phyloP scores from a whole-genome alignment of 805 yeast genomes.

The Yamadazyma sp. region DNA sequence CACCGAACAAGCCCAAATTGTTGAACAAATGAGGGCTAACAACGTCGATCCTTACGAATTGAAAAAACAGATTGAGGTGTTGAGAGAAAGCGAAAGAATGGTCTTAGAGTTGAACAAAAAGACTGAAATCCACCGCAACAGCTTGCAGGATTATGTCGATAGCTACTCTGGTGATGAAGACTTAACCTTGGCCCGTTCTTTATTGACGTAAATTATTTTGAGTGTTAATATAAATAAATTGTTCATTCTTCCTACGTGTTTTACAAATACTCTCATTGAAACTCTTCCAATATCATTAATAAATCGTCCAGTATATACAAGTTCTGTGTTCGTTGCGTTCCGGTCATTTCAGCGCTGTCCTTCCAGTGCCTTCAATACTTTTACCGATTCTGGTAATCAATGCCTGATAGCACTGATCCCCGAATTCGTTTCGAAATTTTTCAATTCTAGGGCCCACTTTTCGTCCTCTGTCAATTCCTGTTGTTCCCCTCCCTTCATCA shows the following conservation, averaged over 20 bases:
- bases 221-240: not conserved
- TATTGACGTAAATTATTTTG: constrained; percentile 8
- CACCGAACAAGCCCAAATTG: constrained; percentile 48
- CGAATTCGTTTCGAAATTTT: constrained; percentile 27
- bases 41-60: constrained; percentile 64
- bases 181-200: constrained; percentile 24
- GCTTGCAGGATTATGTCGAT: constrained; percentile 40
- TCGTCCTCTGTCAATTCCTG: constrained; percentile 55
- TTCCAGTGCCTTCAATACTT: too few relatives aligned
- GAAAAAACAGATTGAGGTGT: constrained; percentile 45
- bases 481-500: constrained; percentile 28
- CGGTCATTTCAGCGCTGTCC: too few relatives aligned
- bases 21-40: constrained; percentile 46
- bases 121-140: constrained; percentile 20
- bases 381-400: too few relatives aligned
- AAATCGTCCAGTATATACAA: not conserved
- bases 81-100: constrained; percentile 41
- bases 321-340: too few relatives aligned
- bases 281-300: too few relatives aligned
- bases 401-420: constrained; percentile 18
- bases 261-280: too few relatives aligned
- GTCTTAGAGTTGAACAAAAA: constrained; percentile 27
- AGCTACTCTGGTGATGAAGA: constrained; percentile 37
- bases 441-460: constrained; percentile 58
- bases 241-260: too few relatives aligned